Evolutionary conservation across 2,329 filamentous ascomycete species (phyloP).

Genomic region (Claviceps arundinis): DNA sequence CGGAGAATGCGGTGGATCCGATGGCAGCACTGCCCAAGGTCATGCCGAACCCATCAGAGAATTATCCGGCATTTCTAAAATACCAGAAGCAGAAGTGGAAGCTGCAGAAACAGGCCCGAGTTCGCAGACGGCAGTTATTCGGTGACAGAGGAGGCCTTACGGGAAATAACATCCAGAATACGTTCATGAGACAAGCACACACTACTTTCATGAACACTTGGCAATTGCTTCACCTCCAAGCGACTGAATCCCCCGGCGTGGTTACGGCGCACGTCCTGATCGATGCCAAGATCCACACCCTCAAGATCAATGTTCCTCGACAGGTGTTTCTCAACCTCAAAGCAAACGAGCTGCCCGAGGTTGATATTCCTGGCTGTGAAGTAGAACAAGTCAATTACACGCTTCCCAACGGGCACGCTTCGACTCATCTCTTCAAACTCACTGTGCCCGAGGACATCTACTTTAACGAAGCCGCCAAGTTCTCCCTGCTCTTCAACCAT

Average conservation of each 20-base stretch:
- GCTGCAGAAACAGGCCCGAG: constrained; percentile 81
- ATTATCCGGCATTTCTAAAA: constrained; percentile 77
- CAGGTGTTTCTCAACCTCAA: constrained; percentile 89
- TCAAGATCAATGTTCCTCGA: constrained; percentile 81
- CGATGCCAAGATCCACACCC: constrained; percentile 74
- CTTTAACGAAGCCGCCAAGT: constrained; percentile 70
- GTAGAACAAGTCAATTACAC: constrained; percentile 91
- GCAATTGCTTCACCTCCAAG: constrained; percentile 81
- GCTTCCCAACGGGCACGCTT: constrained; percentile 87
- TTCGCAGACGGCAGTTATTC: constrained; percentile 79
- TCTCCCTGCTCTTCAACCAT: constrained; percentile 75
- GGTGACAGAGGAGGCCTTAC: constrained; percentile 56
- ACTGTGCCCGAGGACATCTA: constrained; percentile 82
- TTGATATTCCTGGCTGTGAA: constrained; percentile 71
- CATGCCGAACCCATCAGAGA: constrained; percentile 73
- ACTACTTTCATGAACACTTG: constrained; percentile 82
- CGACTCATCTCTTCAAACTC: constrained; percentile 86
- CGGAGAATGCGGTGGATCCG: constrained; percentile 55
- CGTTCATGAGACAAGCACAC: constrained; percentile 86
- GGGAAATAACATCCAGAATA: constrained; percentile 46
- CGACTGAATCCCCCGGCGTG: constrained; percentile 73
- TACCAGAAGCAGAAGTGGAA: constrained; percentile 99
- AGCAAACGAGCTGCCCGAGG: constrained; percentile 72
- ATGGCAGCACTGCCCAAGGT: constrained; percentile 68
- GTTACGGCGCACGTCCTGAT: constrained; percentile 85